phyloP scores from a whole-genome alignment of 352 stramenopile species.

The Globisporangium viniferum region DNA sequence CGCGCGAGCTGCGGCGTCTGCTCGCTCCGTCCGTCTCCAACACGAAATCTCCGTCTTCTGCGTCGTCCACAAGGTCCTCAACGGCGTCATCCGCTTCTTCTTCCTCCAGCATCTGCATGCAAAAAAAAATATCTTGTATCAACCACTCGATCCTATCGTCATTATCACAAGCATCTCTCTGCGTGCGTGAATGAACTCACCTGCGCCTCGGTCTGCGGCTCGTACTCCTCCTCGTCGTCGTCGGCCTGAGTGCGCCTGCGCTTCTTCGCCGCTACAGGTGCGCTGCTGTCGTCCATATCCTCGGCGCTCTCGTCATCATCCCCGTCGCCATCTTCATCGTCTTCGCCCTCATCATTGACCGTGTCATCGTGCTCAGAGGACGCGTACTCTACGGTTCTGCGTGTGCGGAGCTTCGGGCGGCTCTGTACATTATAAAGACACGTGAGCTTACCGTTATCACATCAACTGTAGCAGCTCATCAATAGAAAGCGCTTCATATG shows the following conservation, averaged over 20 bases:
- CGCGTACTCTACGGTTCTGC: conserved; percentile 8
- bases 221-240: conserved; percentile 17
- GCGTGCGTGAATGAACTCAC: background rate
- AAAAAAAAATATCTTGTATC: background rate
- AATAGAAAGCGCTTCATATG: background rate
- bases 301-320: conserved; percentile 29
- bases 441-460: background rate
- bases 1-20: conserved; percentile 15
- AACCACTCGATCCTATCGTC: background rate
- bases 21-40: conserved; percentile 9
- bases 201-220: conserved; percentile 14
- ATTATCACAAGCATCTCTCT: background rate
- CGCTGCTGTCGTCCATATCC: conserved; percentile 24
- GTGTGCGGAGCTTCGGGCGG: conserved; percentile 29
- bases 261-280: conserved; percentile 29
- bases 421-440: conserved; percentile 9
- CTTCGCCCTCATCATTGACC: conserved; percentile 40
- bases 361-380: conserved; percentile 28
- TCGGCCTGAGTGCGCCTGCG: conserved; percentile 17
- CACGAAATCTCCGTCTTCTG: background rate
- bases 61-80: conserved; percentile 19
- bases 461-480: background rate
- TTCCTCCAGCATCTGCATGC: conserved; percentile 21
- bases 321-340: conserved; percentile 26
- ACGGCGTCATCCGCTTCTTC: conserved; percentile 26